phyloP scores from a whole-genome alignment of 805 yeast genomes.

The Yarrowia sp. region DNA sequence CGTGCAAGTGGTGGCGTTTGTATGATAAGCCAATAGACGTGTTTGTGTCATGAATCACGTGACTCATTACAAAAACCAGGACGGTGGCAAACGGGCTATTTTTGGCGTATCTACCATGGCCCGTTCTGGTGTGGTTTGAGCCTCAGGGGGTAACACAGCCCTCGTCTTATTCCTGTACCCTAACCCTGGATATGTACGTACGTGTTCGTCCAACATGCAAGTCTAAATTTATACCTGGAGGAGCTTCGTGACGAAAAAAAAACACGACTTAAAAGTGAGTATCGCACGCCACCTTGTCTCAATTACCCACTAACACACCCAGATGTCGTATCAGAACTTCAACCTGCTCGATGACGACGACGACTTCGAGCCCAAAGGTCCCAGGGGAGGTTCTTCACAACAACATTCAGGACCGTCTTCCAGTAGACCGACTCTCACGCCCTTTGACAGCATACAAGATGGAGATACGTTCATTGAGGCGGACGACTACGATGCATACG shows the following conservation, averaged over 20 bases:
- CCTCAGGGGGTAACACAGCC: slow-evolving; percentile 5
- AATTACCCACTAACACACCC: not conserved
- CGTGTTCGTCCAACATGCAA: slow-evolving; percentile 23
- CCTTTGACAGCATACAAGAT: slow-evolving; percentile 17
- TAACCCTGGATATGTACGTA: slow-evolving; percentile 3
- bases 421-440: slow-evolving; percentile 9
- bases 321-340: slow-evolving; percentile 25
- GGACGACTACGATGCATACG: slow-evolving; percentile 21
- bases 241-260: not conserved
- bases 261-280: slow-evolving; percentile 10
- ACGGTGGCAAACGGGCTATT: too few species aligned
- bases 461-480: slow-evolving; percentile 25
- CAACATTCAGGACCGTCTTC: not conserved
- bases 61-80: too few species aligned
- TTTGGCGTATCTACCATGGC: too few species aligned
- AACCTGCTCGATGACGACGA: slow-evolving; percentile 23
- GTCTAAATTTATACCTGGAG: slow-evolving; percentile 15
- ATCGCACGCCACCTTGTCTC: not conserved
- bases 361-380: not conserved
- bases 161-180: not conserved
- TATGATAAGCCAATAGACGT: not conserved
- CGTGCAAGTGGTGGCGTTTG: not conserved
- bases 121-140: too few species aligned
- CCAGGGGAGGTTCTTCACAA: not conserved
- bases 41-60: not conserved